A percentile compares a stretch with the other conserved stretches of the same genome.
phyloP scores from a whole-genome alignment of 768 basidiomycete genomes.

The Nidularia sp. region DNA sequence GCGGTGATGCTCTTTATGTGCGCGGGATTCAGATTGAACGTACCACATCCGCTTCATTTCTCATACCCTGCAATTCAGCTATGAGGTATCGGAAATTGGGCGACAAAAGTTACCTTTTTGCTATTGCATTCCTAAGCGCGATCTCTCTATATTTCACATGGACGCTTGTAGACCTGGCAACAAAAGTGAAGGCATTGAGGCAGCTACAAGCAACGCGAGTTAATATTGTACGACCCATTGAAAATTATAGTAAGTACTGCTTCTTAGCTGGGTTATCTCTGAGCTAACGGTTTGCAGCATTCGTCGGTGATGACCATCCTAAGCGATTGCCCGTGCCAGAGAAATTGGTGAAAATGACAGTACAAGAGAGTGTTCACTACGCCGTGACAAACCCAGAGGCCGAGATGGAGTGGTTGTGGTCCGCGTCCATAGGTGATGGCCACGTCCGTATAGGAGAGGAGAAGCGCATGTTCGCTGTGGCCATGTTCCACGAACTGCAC shows the following conservation, averaged over 20 bases:
- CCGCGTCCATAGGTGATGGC: slow-evolving; percentile 18
- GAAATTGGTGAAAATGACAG: slow-evolving; percentile 18
- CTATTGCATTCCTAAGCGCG: slow-evolving; percentile 5
- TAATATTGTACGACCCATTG: slow-evolving; percentile 8
- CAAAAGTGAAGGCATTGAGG: slow-evolving; percentile 14
- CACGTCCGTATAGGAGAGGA: slow-evolving; percentile 17
- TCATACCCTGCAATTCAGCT: too few relatives aligned
- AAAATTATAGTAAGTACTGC: slow-evolving; percentile 15
- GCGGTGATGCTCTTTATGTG: too few relatives aligned
- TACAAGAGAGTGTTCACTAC: slow-evolving; percentile 24
- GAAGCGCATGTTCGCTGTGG: slow-evolving; percentile 21
- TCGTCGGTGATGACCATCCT: slow-evolving; percentile 21
- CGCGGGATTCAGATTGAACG: too few relatives aligned
- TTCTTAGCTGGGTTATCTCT: neutral
- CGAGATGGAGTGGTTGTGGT: slow-evolving; percentile 23
- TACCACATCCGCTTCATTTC: too few relatives aligned
- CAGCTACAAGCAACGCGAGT: slow-evolving; percentile 10
- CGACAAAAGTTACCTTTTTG: neutral
- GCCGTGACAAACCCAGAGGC: slow-evolving; percentile 18
- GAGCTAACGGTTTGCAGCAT: slow-evolving; percentile 9
- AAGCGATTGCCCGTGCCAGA: slow-evolving; percentile 19
- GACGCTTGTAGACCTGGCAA: slow-evolving; percentile 14
- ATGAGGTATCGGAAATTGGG: neutral
- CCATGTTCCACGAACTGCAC: slow-evolving; percentile 34
- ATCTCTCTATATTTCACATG: slow-evolving; percentile 22